Evolutionary conservation across 768 basidiomycete genomes (phyloP).

Genomic region (Lyophyllum shimeji): DNA sequence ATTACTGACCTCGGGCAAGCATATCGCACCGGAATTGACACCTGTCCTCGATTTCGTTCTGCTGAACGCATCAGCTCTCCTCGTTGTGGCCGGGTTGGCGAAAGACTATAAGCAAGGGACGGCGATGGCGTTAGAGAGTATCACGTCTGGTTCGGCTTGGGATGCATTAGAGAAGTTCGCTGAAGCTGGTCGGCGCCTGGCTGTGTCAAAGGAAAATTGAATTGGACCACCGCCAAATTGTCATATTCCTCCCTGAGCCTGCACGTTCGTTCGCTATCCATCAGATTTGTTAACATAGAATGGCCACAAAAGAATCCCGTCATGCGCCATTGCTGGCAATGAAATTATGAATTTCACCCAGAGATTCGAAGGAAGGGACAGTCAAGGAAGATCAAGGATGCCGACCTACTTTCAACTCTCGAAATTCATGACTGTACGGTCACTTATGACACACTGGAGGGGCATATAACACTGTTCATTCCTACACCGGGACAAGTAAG

Average conservation of each 20-base stretch:
- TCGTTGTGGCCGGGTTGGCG: conserved; percentile 83
- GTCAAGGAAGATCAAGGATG: too few relatives aligned
- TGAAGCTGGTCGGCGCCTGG: conserved; percentile 23
- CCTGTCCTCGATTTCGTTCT: conserved; percentile 85
- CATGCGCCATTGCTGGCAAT: too few relatives aligned
- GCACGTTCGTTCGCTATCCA: too few relatives aligned
- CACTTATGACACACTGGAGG: neutral
- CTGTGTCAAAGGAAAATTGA: neutral
- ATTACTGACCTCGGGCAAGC: conserved; percentile 58
- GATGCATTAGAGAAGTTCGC: conserved; percentile 52
- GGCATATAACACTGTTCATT: conserved; percentile 10
- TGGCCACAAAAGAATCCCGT: too few relatives aligned
- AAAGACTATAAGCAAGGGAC: conserved; percentile 70
- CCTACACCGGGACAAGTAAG: conserved; percentile 7
- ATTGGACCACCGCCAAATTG: too few relatives aligned
- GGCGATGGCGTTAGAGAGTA: conserved; percentile 58
- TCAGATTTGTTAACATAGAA: too few relatives aligned
- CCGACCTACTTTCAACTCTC: too few relatives aligned
- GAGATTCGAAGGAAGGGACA: too few relatives aligned
- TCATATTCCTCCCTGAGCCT: too few relatives aligned
- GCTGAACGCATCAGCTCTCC: conserved; percentile 85
- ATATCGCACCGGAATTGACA: conserved; percentile 53
- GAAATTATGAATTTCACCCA: too few relatives aligned
- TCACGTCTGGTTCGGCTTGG: conserved; percentile 62
- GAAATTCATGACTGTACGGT: too few relatives aligned